Evolutionary conservation across 345 rosid genomes (phyloP).

Genomic region (Schrenkiella parvula): DNA sequence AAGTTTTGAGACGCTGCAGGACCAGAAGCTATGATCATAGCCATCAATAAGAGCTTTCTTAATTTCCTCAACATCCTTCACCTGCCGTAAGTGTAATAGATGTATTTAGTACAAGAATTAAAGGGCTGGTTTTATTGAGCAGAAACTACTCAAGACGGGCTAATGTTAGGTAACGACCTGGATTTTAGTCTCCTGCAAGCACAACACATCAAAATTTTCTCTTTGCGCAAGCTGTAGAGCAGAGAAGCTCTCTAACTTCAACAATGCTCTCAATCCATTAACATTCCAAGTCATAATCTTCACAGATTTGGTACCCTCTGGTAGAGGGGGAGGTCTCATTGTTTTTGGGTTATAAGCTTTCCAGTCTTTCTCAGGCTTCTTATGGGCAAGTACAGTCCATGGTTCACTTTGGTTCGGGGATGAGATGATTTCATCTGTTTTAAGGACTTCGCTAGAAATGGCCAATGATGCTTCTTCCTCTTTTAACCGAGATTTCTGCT

Average conservation of each 20-base stretch:
- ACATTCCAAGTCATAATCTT: conserved; percentile 95
- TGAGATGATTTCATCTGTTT: conserved; percentile 17
- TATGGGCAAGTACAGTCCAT: conserved; percentile 85
- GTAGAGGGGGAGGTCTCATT: conserved; percentile 64
- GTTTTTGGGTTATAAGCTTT: conserved; percentile 71
- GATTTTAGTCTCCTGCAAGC: conserved; percentile 94
- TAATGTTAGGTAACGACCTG: conserved; percentile 48
- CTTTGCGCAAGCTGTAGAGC: conserved; percentile 75
- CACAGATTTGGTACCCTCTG: conserved; percentile 42
- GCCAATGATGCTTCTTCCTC: conserved; percentile 35
- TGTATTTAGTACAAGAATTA: background rate
- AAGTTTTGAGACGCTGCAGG: conserved; percentile 82
- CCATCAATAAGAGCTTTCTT: conserved; percentile 61
- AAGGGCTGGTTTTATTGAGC: background rate
- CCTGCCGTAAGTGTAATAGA: conserved; percentile 42
- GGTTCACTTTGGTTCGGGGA: conserved; percentile 51
- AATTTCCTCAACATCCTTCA: conserved; percentile 77
- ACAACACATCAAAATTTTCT: conserved; percentile 79
- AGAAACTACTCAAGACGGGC: background rate
- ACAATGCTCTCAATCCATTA: conserved; percentile 81
- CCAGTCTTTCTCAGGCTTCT: conserved; percentile 91
- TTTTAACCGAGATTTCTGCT: conserved; percentile 26
- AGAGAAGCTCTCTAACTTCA: conserved; percentile 68
- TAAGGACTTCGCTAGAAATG: conserved; percentile 25
- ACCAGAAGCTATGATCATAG: conserved; percentile 83